Percentiles rank a stretch among this genome's conserved stretches.
phyloP scores from a whole-genome alignment of 306 rosid genomes.

The Echinosophora koreensis region DNA sequence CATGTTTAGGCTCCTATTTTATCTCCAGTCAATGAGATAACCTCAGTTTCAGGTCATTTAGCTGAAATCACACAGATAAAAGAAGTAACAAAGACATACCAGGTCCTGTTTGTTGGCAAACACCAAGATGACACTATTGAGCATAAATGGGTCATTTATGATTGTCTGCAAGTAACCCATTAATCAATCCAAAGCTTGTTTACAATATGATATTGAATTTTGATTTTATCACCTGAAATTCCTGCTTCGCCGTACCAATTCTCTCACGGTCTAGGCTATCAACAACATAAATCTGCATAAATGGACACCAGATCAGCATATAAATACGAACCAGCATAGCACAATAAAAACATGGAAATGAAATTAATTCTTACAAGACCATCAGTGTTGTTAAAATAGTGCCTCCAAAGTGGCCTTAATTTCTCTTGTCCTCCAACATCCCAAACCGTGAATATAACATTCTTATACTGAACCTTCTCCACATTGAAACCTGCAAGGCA shows the following conservation, averaged over 20 bases:
- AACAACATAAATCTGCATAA: slow-evolving; percentile 87
- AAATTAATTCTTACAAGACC: slow-evolving; percentile 71
- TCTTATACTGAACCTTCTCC: slow-evolving; percentile 98
- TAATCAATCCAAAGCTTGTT: slow-evolving; percentile 41
- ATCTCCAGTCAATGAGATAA: slow-evolving; percentile 23
- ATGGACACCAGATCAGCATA: slow-evolving; percentile 25
- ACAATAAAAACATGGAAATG: slow-evolving; percentile 37
- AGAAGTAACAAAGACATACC: slow-evolving; percentile 66
- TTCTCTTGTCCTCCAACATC: slow-evolving; percentile 99
- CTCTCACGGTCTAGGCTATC: slow-evolving; percentile 97
- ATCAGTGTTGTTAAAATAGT: slow-evolving; percentile 96
- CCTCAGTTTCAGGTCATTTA: slow-evolving; percentile 2
- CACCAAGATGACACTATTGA: slow-evolving; percentile 94
- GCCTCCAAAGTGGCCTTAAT: slow-evolving; percentile 97
- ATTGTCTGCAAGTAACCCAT: slow-evolving; percentile 76
- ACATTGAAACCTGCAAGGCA: slow-evolving; percentile 82
- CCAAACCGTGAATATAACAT: slow-evolving; percentile 98
- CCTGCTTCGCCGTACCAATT: slow-evolving; percentile 86
- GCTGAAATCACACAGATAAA: slow-evolving; percentile 4
- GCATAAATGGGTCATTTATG: slow-evolving; percentile 98
- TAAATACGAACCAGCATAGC: slow-evolving; percentile 12
- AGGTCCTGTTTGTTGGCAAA: slow-evolving; percentile 97
- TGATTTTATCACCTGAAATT: slow-evolving; percentile 77
- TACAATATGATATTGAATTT: slow-evolving; percentile 12
- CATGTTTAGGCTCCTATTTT: background rate